These are phyloP conservation scores for Alternaria sp. DNA, from an alignment of 2,329 filamentous ascomycete species.

Conservation along the genomic window DNA sequence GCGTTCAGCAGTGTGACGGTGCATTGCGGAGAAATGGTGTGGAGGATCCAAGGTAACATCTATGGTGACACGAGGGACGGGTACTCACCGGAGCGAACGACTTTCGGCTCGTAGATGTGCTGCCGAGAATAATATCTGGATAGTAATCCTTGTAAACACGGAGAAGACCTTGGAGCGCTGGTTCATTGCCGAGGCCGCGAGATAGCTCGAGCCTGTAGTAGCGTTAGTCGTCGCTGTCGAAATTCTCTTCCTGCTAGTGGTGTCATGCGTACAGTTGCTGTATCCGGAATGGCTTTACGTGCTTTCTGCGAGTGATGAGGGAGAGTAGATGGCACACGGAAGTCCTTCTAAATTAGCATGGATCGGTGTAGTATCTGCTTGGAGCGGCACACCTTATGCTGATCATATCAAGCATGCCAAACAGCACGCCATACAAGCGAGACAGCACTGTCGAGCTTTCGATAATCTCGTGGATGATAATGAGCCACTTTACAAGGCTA, in stretches of 20 bases:
- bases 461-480: constrained; percentile 76
- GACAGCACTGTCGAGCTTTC: constrained; percentile 70
- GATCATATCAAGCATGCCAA: constrained; percentile 82
- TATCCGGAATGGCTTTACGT: constrained; percentile 85
- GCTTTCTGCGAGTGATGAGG: constrained; percentile 78
- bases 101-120: constrained; percentile 59
- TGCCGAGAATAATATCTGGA: constrained; percentile 83
- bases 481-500: constrained; percentile 77
- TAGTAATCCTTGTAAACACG: constrained; percentile 92
- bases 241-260: background rate
- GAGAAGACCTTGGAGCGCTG: constrained; percentile 75
- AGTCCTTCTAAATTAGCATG: constrained; percentile 44
- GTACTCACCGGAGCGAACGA: constrained; percentile 50
- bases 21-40: constrained; percentile 20
- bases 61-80: constrained; percentile 32
- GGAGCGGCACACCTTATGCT: constrained; percentile 66
- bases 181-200: constrained; percentile 68
- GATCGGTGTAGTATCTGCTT: constrained; percentile 5
- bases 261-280: constrained; percentile 64
- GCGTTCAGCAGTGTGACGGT: constrained; percentile 25
- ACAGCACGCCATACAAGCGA: constrained; percentile 77
- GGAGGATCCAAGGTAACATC: constrained; percentile 14
- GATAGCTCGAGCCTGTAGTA: constrained; percentile 57
- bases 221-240: constrained; percentile 30
- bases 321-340: constrained; percentile 79